Conservation (phyloP, 2,329 filamentous ascomycete species). For the Colletotrichum acutatum region DNA sequence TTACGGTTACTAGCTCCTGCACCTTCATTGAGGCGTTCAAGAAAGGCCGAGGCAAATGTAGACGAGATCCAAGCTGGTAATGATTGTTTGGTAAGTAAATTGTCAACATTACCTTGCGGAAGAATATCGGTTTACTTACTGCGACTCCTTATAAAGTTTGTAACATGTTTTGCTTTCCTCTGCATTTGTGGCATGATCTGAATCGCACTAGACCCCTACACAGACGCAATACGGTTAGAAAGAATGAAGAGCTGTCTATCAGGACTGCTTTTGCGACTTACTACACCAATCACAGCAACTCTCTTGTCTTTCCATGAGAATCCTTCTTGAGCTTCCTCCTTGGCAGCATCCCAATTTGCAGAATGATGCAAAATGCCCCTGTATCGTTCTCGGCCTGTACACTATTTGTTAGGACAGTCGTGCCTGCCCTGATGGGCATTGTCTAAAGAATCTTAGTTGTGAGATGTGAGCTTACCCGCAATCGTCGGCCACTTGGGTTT, state of each 20-base stretch:
- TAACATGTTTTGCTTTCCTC: constrained; percentile 14
- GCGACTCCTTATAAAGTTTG: neutral
- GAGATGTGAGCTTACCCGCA: neutral
- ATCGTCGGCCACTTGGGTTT: constrained; percentile 3
- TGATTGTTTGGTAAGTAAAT: neutral
- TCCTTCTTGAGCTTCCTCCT: neutral
- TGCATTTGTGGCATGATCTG: constrained; percentile 60
- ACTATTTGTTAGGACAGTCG: neutral
- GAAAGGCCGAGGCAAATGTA: neutral
- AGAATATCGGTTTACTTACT: neutral
- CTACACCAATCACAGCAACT: constrained; percentile 59
- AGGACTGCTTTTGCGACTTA: neutral
- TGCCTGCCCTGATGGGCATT: no score
- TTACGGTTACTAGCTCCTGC: neutral
- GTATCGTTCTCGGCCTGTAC: neutral
- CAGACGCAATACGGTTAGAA: neutral
- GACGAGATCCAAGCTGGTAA: neutral
- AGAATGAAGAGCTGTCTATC: neutral
- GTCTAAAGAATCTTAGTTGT: accelerated
- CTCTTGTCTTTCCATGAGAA: constrained; percentile 46
- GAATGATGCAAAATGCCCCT: neutral
- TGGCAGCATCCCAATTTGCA: neutral
- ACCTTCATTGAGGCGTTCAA: neutral
- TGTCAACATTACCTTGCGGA: no score
- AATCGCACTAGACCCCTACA: constrained; percentile 60